Evolutionary conservation across 371 early-diverging fungal species (phyloP).

Genomic region (Mortierella sp.): DNA sequence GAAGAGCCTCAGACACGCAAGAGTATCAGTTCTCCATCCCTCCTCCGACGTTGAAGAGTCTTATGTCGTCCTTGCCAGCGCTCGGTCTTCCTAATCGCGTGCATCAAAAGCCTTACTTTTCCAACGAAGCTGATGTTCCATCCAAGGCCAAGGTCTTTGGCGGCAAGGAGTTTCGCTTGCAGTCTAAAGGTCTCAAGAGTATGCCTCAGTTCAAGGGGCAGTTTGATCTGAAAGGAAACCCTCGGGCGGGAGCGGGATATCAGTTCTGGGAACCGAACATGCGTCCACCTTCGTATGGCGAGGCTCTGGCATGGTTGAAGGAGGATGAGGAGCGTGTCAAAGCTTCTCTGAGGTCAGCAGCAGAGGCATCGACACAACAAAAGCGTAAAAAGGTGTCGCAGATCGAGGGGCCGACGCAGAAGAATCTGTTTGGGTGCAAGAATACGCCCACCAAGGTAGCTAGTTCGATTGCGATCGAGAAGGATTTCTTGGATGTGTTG

Average conservation of each 20-base stretch:
- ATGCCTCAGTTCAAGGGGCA: constrained; percentile 24
- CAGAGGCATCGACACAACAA: constrained; percentile 38
- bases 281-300: constrained; percentile 22
- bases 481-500: constrained; percentile 61
- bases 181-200: constrained; percentile 48
- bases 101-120: constrained; percentile 77
- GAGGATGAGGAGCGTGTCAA: constrained; percentile 24
- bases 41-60: constrained; percentile 28
- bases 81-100: constrained; percentile 58
- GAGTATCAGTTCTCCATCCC: constrained; percentile 17
- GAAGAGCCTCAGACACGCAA: background rate
- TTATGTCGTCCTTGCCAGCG: constrained; percentile 41
- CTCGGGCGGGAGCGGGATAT: constrained; percentile 19
- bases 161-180: constrained; percentile 67
- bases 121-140: constrained; percentile 71
- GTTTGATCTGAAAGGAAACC: background rate
- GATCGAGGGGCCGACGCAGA: constrained; percentile 71
- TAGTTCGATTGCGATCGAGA: constrained; percentile 48
- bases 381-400: constrained; percentile 51
- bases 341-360: constrained; percentile 21
- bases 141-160: constrained; percentile 64
- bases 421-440: constrained; percentile 74
- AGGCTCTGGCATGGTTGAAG: constrained; percentile 31
- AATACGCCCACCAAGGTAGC: constrained; percentile 64
- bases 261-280: constrained; percentile 42